Evolutionary conservation across 805 yeast species (phyloP).

Genomic region (Peterozyma xylosa): DNA sequence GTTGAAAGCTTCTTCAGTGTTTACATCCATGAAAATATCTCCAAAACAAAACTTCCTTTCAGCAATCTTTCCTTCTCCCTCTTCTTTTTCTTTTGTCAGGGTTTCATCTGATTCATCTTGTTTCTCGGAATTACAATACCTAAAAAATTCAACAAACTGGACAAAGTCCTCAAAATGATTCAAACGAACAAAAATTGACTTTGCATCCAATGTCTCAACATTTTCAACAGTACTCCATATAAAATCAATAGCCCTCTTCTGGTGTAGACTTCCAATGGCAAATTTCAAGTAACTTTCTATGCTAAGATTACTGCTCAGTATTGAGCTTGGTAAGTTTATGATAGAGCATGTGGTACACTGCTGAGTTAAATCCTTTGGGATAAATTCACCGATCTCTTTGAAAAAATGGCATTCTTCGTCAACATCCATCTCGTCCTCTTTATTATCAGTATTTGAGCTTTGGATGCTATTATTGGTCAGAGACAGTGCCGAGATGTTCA

Average conservation of each 20-base stretch:
- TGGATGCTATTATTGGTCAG: background rate
- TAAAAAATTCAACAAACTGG: background rate
- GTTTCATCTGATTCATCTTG: background rate
- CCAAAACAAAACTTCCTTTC: background rate
- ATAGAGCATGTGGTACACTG: background rate
- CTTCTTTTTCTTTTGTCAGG: too few relatives aligned
- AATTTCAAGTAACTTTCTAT: background rate
- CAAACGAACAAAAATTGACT: background rate
- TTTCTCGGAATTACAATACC: background rate
- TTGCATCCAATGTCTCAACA: background rate
- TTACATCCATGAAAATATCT: constrained; percentile 1
- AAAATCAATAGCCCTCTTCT: background rate
- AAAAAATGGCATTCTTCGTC: background rate
- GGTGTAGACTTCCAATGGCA: background rate
- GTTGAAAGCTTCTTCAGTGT: background rate
- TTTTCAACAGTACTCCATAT: background rate
- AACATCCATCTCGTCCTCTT: constrained; percentile 1
- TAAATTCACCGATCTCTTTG: background rate
- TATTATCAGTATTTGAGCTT: background rate
- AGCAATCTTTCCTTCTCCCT: too few relatives aligned
- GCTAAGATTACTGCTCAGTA: background rate
- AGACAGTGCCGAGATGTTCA: too few relatives aligned
- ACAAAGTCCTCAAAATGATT: background rate
- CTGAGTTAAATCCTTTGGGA: background rate
- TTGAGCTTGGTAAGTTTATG: background rate